phyloP scores from a whole-genome alignment of 176 grass and related monocot genomes.

The Guadua angustifolia region DNA sequence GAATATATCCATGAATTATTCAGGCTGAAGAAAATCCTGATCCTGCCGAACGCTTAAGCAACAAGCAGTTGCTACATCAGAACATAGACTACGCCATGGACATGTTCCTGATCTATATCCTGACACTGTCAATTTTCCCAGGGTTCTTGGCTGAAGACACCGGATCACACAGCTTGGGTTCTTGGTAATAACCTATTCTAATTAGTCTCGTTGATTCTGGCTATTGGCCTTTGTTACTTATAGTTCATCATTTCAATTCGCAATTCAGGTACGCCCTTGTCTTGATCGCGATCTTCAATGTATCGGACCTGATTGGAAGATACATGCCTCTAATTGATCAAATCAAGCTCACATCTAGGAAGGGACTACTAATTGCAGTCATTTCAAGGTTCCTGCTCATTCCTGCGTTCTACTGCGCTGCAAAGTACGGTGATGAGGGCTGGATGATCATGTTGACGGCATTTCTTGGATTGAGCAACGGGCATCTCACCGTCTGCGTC shows the following conservation, averaged over 20 bases:
- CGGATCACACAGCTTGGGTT: conserved; percentile 63
- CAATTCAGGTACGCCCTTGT: conserved; percentile 65
- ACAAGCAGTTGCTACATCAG: conserved; percentile 55
- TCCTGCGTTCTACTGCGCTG: conserved; percentile 74
- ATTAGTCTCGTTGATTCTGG: neutral
- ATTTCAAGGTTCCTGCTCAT: conserved; percentile 57
- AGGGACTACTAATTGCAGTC: conserved; percentile 36
- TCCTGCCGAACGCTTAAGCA: conserved; percentile 50
- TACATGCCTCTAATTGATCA: conserved; percentile 52
- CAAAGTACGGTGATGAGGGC: conserved; percentile 61
- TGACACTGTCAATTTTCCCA: conserved; percentile 75
- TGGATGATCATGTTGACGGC: conserved; percentile 69
- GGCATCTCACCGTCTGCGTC: conserved; percentile 65
- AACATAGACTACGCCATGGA: conserved; percentile 60
- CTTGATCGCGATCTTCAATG: conserved; percentile 65
- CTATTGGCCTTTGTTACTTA: neutral
- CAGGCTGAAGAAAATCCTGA: conserved; percentile 56
- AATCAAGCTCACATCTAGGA: conserved; percentile 59
- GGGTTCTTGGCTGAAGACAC: conserved; percentile 79
- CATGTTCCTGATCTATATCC: conserved; percentile 61
- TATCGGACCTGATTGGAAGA: conserved; percentile 67
- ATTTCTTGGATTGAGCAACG: conserved; percentile 64
- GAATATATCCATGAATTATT: neutral
- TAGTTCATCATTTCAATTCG: too few relatives aligned
- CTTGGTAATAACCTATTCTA: conserved; percentile 50